Evolutionary conservation across 2,329 filamentous ascomycete genomes (phyloP).

Genomic region (Exophiala oligosperma): DNA sequence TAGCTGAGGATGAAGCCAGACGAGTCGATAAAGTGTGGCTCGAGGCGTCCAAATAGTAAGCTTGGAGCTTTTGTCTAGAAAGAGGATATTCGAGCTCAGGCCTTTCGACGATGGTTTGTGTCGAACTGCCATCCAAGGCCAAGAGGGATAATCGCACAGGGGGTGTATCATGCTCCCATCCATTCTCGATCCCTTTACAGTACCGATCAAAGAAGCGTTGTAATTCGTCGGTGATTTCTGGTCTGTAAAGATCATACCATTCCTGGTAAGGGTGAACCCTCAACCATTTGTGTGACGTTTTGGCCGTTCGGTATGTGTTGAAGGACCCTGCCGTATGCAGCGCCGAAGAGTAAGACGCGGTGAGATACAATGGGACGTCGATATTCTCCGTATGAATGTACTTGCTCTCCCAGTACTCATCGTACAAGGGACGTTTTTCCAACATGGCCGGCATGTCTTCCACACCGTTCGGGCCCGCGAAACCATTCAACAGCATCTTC

Average conservation of each 20-base stretch:
- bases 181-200: slow-evolving; percentile 45
- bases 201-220: slow-evolving; percentile 48
- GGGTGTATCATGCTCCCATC: slow-evolving; percentile 46
- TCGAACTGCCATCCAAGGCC: slow-evolving; percentile 1
- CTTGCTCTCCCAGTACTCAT: slow-evolving; percentile 31
- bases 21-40: too few relatives aligned
- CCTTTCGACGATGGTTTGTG: slow-evolving; percentile 34
- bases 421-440: slow-evolving; percentile 30
- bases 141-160: slow-evolving; percentile 36
- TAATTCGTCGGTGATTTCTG: slow-evolving; percentile 40
- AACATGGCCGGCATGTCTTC: slow-evolving; percentile 34
- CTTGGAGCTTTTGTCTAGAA: slow-evolving; percentile 49
- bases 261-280: slow-evolving; percentile 43
- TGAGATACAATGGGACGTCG: slow-evolving; percentile 39
- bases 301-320: slow-evolving; percentile 38
- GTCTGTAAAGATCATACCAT: slow-evolving; percentile 47
- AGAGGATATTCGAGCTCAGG: slow-evolving; percentile 43
- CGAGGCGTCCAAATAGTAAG: too few relatives aligned
- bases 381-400: slow-evolving; percentile 30
- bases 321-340: slow-evolving; percentile 41
- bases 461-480: too few relatives aligned
- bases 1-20: slow-evolving; percentile 7
- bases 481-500: too few relatives aligned
- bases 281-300: slow-evolving; percentile 36
- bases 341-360: slow-evolving; percentile 35